A percentile compares a stretch with the other conserved stretches of the same genome.
Conservation (phyloP, 2,329 filamentous ascomycete genomes). For the Aspergillus fructus region DNA sequence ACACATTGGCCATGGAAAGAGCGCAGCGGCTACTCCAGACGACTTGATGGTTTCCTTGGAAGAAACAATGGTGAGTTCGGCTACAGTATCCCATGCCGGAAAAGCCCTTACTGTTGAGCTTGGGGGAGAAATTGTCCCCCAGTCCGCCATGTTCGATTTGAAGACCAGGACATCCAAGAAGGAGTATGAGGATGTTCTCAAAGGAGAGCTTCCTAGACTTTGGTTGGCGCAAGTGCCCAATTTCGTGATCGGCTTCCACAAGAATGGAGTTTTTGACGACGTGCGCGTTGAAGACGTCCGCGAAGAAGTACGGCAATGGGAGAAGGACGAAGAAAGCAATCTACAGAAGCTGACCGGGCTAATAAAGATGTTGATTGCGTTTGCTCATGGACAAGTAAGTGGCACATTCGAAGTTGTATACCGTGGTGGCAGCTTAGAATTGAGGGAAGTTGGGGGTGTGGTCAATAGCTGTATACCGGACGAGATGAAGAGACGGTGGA, state of each 20-base stretch:
- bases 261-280: conserved; percentile 43
- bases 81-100: background rate
- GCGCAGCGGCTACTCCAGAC: background rate
- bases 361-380: conserved; percentile 21
- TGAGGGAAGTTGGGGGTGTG: conserved; percentile 3
- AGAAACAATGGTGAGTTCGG: background rate
- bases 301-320: conserved; percentile 42
- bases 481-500: background rate
- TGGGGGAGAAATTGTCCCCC: conserved; percentile 27
- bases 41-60: conserved; percentile 7
- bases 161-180: conserved; percentile 49
- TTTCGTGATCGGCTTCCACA: conserved; percentile 54
- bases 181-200: conserved; percentile 35
- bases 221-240: conserved; percentile 54
- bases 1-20: background rate
- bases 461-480: background rate
- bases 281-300: conserved; percentile 41
- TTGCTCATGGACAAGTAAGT: conserved; percentile 14
- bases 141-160: conserved; percentile 51
- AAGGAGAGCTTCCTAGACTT: conserved; percentile 45
- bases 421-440: background rate
- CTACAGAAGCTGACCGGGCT: conserved; percentile 21
- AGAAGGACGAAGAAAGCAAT: conserved; percentile 33
- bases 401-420: background rate
- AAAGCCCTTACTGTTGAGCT: conserved; percentile 21